Conservation (phyloP, 192 early-diverging fungal species). For the Obelidium mucronatum region DNA sequence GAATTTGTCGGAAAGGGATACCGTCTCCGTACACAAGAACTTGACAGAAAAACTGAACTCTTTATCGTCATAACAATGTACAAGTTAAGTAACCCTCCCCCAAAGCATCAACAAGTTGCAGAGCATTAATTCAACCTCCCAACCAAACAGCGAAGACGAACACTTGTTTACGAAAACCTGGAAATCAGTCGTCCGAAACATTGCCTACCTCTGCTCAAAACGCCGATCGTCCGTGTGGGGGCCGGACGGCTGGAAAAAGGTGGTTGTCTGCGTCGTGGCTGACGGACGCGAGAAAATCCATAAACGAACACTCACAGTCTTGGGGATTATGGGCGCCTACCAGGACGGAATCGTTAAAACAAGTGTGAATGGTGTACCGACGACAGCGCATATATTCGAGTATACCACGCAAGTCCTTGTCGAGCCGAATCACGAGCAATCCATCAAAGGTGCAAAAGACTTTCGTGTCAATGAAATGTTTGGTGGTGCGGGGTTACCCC, state of each 20-base stretch:
- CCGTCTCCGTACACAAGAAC: slow-evolving; percentile 59
- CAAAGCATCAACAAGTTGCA: background rate
- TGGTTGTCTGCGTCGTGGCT: slow-evolving; percentile 57
- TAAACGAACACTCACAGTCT: slow-evolving; percentile 70
- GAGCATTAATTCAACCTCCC: background rate
- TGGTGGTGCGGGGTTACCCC: slow-evolving; percentile 50
- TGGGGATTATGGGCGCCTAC: slow-evolving; percentile 63
- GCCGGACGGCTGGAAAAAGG: slow-evolving; percentile 55
- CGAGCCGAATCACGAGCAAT: slow-evolving; percentile 55
- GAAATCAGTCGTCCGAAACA: slow-evolving; percentile 88
- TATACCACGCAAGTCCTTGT: slow-evolving; percentile 80
- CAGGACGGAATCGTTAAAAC: slow-evolving; percentile 57
- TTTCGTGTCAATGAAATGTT: background rate
- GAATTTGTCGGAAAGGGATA: slow-evolving; percentile 72
- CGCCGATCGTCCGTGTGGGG: slow-evolving; percentile 71
- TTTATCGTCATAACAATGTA: slow-evolving; percentile 91
- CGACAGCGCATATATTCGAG: slow-evolving; percentile 73
- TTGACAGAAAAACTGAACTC: slow-evolving; percentile 82
- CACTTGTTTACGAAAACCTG: slow-evolving; percentile 86
- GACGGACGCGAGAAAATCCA: slow-evolving; percentile 54
- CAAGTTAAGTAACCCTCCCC: slow-evolving; percentile 27
- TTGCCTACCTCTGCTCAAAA: slow-evolving; percentile 82
- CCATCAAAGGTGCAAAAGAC: slow-evolving; percentile 15
- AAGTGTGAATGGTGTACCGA: slow-evolving; percentile 67
- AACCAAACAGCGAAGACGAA: slow-evolving; percentile 75